Evolutionary conservation across 352 stramenopile genomes (phyloP), one percentile per base, ranked within the genome.

Genomic region (Globisporangium barbulae): DNA sequence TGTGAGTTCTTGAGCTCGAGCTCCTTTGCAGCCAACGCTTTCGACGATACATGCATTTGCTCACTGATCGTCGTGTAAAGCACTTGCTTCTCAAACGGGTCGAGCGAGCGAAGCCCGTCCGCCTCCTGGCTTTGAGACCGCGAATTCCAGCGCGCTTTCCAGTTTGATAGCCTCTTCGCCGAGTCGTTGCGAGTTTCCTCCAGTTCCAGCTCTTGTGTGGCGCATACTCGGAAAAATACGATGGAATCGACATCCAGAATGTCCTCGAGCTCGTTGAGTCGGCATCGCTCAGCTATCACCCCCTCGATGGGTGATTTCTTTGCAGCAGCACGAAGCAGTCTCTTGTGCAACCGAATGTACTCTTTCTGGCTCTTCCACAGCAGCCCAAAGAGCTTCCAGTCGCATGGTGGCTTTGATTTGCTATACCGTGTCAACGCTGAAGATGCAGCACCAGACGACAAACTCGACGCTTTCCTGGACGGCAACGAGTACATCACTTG

Each of bases 321-420:
- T 8, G 72, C 73, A 6, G 76, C 81, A 17, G 78, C 80, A 13
- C 71, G 73, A 0, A 93, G 64, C 44, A 90, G 70, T 37, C 83
- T 86, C 65, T 92, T 93, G 52, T 93, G 78, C 25, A 93, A 57
- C n/a, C 52, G 59, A 55, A 93, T 90, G 50, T 95, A 95, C 56
- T 89, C 72, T 48, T 89, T 88, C 21, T 86, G 74, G 42, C 70
- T 65, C 31, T 83, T 61, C 79, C 81, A 91, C 3, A 86, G 63
- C 33, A 70, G 65, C 6, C 64, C 75, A 57, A 93, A 91, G 8
- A 84, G 59, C 33, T 81, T 91, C 83, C 85, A 93, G 68, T 73
- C 73, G 53, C 67, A 83, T 21, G 21, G 70, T 13, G 50, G 63
- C 37, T 56, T 74, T 3, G 57, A 45, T 22, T n/a, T 39, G 37